Percentiles rank a stretch among this genome's conserved stretches.
Conservation (phyloP, 345 rosid genomes). For the Garcia nutans region DNA sequence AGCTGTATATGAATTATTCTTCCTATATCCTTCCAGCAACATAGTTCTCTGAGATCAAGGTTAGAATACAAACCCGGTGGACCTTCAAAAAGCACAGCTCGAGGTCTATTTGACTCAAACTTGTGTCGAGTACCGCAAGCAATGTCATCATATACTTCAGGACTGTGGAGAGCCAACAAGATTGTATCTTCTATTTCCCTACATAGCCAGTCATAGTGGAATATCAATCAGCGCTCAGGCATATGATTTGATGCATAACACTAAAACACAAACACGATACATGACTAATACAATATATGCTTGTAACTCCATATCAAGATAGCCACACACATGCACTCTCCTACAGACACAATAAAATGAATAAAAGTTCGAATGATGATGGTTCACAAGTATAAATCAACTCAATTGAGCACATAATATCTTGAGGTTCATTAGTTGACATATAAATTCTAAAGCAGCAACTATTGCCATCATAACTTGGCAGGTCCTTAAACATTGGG, state of each 20-base stretch:
- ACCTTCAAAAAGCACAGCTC: slow-evolving; percentile 94
- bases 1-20: not conserved
- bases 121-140: slow-evolving; percentile 83
- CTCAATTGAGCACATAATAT: not conserved
- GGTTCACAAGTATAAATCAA: not conserved
- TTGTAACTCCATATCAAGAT: not conserved
- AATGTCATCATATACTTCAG: slow-evolving; percentile 84
- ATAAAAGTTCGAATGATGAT: not conserved
- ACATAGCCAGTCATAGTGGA: slow-evolving; percentile 17
- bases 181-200: slow-evolving; percentile 96
- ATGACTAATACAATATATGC: not conserved
- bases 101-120: slow-evolving; percentile 89
- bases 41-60: not conserved
- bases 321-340: not conserved
- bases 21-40: not conserved
- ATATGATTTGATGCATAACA: slow-evolving; percentile 3
- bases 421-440: not conserved
- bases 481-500: not conserved
- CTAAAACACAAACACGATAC: not conserved
- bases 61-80: slow-evolving; percentile 69
- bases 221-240: not conserved
- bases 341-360: not conserved
- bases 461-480: not conserved
- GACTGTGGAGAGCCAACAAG: slow-evolving; percentile 78
- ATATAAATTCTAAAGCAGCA: not conserved